Evolutionary conservation across 148 eudicot species (phyloP).

Genomic region (Camellia lanceoleosa): DNA sequence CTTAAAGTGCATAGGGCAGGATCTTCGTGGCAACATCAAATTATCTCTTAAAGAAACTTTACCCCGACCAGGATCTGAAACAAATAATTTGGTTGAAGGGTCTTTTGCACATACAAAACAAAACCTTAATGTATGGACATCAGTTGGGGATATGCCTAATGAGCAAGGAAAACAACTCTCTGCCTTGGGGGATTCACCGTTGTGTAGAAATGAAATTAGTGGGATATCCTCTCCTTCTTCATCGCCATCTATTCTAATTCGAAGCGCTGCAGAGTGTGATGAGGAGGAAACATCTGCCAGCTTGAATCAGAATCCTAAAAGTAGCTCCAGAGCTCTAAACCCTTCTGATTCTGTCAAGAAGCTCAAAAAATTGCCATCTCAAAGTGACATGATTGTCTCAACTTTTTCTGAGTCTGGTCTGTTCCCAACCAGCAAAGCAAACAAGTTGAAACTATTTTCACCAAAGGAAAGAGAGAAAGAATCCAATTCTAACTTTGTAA

Average conservation of each 20-base stretch:
- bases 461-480: background rate
- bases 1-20: slow-evolving; percentile 81
- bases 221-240: slow-evolving; percentile 27
- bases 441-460: background rate
- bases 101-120: slow-evolving; percentile 24
- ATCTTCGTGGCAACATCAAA: slow-evolving; percentile 87
- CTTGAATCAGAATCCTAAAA: slow-evolving; percentile 30
- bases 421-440: background rate
- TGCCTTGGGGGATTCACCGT: slow-evolving; percentile 22
- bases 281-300: slow-evolving; percentile 55
- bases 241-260: slow-evolving; percentile 47
- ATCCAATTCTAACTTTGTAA: background rate
- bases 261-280: slow-evolving; percentile 68
- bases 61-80: slow-evolving; percentile 34
- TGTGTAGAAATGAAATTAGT: slow-evolving; percentile 26
- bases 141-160: slow-evolving; percentile 21
- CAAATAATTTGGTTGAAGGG: slow-evolving; percentile 23
- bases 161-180: slow-evolving; percentile 30
- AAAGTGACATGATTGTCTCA: background rate
- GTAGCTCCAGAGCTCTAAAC: slow-evolving; percentile 17
- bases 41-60: slow-evolving; percentile 76
- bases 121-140: slow-evolving; percentile 25
- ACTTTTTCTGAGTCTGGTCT: background rate
- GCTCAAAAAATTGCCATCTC: background rate
- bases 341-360: slow-evolving; percentile 12